phyloP scores from a whole-genome alignment of 2,329 filamentous ascomycete species.

The Hypoxylon sp. region DNA sequence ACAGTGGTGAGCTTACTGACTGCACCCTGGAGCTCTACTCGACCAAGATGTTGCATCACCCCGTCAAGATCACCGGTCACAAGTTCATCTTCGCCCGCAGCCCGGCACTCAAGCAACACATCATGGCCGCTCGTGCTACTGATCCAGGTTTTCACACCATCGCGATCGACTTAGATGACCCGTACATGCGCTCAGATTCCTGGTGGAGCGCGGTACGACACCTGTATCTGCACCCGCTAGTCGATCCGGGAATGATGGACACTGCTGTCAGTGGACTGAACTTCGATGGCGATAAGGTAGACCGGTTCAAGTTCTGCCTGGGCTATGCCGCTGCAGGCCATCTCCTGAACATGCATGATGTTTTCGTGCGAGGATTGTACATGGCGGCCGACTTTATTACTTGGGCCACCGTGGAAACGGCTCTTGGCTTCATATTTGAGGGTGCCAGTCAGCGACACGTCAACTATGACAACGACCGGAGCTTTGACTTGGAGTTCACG shows the following conservation, averaged over 20 bases:
- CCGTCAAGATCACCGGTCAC: constrained; percentile 61
- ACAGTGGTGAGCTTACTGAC: constrained; percentile 51
- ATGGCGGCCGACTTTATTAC: constrained; percentile 64
- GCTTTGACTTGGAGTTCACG: constrained; percentile 48
- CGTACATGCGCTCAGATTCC: constrained; percentile 62
- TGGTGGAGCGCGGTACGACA: constrained; percentile 66
- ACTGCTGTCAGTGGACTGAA: constrained; percentile 44
- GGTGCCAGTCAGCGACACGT: constrained; percentile 45
- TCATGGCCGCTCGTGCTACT: constrained; percentile 45
- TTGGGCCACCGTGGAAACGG: constrained; percentile 69
- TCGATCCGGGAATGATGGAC: constrained; percentile 47
- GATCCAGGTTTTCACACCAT: constrained; percentile 49
- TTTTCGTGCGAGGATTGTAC: constrained; percentile 65
- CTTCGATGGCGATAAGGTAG: constrained; percentile 51
- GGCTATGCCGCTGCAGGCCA: constrained; percentile 71
- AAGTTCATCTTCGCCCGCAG: constrained; percentile 64
- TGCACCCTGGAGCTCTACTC: constrained; percentile 53
- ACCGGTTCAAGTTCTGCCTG: constrained; percentile 63
- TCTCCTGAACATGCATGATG: constrained; percentile 61
- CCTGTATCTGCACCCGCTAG: constrained; percentile 63
- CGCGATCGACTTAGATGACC: constrained; percentile 58
- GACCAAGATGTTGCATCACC: constrained; percentile 47
- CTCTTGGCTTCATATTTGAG: constrained; percentile 65
- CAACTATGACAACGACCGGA: constrained; percentile 35
- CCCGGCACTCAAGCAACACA: constrained; percentile 48